Conservation (phyloP, 2,329 filamentous ascomycete genomes). For the Trematosphaeria pertusa region DNA sequence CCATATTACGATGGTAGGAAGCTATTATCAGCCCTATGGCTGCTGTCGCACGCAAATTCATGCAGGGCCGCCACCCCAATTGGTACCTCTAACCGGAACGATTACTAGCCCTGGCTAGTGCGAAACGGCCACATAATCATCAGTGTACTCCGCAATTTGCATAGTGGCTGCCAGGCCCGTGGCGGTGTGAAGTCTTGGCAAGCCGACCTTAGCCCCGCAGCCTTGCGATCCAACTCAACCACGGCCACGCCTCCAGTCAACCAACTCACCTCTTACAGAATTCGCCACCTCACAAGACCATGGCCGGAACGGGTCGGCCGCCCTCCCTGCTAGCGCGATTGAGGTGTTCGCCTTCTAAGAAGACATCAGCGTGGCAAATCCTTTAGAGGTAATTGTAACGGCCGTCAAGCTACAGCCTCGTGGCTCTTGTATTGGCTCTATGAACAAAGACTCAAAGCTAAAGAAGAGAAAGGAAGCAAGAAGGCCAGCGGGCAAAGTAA, state of each 20-base stretch:
- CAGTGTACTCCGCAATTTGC: neutral
- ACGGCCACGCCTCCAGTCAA: slow-evolving; percentile 5
- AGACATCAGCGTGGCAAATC: too few species aligned
- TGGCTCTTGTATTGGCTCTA: too few species aligned
- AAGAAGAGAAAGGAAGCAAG: too few species aligned
- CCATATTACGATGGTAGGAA: slow-evolving; percentile 4
- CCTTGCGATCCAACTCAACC: slow-evolving; percentile 8
- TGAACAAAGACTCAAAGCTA: too few species aligned
- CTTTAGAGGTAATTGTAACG: too few species aligned
- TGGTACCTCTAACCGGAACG: slow-evolving; percentile 2
- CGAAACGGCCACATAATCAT: too few species aligned
- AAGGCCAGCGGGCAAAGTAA: too few species aligned
- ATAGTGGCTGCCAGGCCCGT: slow-evolving; percentile 5
- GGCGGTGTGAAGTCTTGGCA: slow-evolving; percentile 10
- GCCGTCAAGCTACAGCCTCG: too few species aligned
- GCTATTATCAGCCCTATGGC: slow-evolving; percentile 10
- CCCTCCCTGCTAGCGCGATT: slow-evolving; percentile 4
- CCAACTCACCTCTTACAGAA: slow-evolving; percentile 1
- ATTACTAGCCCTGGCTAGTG: slow-evolving; percentile 2
- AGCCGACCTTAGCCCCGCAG: slow-evolving; percentile 10
- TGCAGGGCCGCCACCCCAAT: slow-evolving; percentile 8
- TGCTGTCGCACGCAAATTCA: slow-evolving; percentile 9
- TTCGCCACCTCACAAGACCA: neutral
- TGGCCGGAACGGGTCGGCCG: neutral
- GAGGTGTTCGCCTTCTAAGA: too few species aligned